phyloP scores from a whole-genome alignment of 768 basidiomycete species.

The Xerocomellus intermedius region DNA sequence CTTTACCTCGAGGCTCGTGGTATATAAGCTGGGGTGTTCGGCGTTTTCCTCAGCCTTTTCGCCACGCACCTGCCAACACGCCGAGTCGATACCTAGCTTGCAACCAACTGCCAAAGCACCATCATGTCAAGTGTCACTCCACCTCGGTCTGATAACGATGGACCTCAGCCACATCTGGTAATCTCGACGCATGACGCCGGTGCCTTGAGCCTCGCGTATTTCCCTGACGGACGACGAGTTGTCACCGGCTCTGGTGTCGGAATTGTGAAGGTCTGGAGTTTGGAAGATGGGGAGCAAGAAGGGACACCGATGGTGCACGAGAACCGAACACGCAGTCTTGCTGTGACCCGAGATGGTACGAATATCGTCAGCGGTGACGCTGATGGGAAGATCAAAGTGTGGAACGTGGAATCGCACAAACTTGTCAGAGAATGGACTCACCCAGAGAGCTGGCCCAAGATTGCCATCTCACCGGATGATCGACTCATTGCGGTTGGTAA shows the following conservation, averaged over 20 bases:
- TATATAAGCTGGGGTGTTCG: too few species aligned
- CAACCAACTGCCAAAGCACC: not conserved
- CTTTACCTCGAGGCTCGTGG: too few species aligned
- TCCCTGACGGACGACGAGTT: slow-evolving; percentile 9
- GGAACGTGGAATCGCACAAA: slow-evolving; percentile 1
- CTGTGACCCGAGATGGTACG: not conserved
- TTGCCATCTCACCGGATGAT: slow-evolving; percentile 4
- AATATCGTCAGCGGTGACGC: not conserved
- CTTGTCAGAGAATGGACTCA: slow-evolving; percentile 2
- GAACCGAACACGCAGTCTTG: not conserved
- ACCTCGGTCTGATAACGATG: not conserved
- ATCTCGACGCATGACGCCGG: not conserved
- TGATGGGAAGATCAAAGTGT: not conserved
- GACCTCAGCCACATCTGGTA: not conserved
- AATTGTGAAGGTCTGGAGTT: not conserved
- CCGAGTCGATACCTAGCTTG: too few species aligned
- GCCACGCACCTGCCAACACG: too few species aligned
- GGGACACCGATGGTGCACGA: not conserved
- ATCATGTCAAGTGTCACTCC: not conserved
- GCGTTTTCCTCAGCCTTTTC: too few species aligned
- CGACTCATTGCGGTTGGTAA: not conserved
- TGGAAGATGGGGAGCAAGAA: slow-evolving; percentile 6
- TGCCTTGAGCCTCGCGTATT: not conserved
- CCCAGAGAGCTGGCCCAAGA: accelerated
- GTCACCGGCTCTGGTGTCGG: not conserved